Evolutionary conservation across 805 yeast species (phyloP).

Genomic region (Nakazawaea siamensis): DNA sequence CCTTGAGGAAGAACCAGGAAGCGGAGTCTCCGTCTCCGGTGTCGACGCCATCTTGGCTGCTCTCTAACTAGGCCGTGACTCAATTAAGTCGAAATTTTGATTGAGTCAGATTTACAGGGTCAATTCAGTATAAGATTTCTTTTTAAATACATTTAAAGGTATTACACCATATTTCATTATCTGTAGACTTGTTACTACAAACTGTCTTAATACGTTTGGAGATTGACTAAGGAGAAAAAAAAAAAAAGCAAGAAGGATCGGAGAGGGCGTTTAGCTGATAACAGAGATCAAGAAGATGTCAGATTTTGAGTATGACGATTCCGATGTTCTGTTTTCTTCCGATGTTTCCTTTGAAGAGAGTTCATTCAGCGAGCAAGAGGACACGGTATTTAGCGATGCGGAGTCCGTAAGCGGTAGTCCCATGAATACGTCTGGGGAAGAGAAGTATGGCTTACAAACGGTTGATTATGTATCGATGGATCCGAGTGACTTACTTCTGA

Average conservation of each 20-base stretch:
- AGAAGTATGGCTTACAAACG: background rate
- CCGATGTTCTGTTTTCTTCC: background rate
- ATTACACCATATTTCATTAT: too few relatives aligned
- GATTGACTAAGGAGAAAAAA: too few relatives aligned
- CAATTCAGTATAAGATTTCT: too few relatives aligned
- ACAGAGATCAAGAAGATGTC: too few relatives aligned
- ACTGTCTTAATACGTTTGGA: too few relatives aligned
- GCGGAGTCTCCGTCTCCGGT: constrained; percentile 37
- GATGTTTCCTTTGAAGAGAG: background rate
- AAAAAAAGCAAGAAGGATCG: too few relatives aligned
- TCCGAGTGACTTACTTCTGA: constrained; percentile 1
- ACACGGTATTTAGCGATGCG: background rate
- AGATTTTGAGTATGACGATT: constrained; percentile 3
- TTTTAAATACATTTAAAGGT: too few relatives aligned
- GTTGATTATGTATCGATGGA: background rate
- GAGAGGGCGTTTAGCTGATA: too few relatives aligned
- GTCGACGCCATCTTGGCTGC: constrained; percentile 29
- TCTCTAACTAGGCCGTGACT: constrained; percentile 10
- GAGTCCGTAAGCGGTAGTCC: background rate
- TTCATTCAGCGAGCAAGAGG: background rate
- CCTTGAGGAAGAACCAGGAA: constrained; percentile 34
- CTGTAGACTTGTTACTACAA: too few relatives aligned
- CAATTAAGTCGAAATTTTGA: too few relatives aligned
- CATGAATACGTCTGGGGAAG: background rate
- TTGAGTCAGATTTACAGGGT: too few relatives aligned